Conservation (phyloP, 2,329 filamentous ascomycete species). For the Geosmithia morbida region DNA sequence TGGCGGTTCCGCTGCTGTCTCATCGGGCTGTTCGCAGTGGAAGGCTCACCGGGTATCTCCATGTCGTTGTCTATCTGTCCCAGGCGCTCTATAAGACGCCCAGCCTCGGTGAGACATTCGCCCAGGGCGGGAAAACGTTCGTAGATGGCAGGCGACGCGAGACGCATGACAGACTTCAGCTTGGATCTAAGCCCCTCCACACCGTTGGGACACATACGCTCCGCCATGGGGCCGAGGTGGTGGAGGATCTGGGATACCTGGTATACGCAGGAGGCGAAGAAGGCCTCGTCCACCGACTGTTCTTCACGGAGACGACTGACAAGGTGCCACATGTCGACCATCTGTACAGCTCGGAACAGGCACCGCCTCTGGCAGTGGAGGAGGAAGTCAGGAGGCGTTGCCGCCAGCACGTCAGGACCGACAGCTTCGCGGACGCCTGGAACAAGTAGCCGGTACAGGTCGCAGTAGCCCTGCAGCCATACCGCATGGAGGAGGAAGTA, state of each 20-base stretch:
- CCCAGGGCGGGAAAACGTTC: not conserved
- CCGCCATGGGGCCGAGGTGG: not conserved
- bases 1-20: constrained; percentile 1
- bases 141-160: not conserved
- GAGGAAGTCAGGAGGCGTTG: constrained; percentile 2
- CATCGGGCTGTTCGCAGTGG: not conserved
- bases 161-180: not conserved
- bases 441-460: constrained; percentile 11
- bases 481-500: constrained; percentile 8
- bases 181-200: not conserved
- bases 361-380: constrained; percentile 4
- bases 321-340: constrained; percentile 4
- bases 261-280: not conserved
- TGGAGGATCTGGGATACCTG: not conserved
- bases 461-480: constrained; percentile 8
- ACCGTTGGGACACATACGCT: not conserved
- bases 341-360: constrained; percentile 3
- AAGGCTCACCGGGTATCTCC: not conserved
- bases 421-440: constrained; percentile 10
- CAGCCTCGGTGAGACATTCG: not conserved
- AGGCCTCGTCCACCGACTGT: not conserved
- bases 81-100: not conserved
- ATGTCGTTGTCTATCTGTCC: not conserved
- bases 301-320: not conserved
- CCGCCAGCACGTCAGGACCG: not conserved